phyloP scores from a whole-genome alignment of 768 basidiomycete genomes.

The Termitomyces heimii region DNA sequence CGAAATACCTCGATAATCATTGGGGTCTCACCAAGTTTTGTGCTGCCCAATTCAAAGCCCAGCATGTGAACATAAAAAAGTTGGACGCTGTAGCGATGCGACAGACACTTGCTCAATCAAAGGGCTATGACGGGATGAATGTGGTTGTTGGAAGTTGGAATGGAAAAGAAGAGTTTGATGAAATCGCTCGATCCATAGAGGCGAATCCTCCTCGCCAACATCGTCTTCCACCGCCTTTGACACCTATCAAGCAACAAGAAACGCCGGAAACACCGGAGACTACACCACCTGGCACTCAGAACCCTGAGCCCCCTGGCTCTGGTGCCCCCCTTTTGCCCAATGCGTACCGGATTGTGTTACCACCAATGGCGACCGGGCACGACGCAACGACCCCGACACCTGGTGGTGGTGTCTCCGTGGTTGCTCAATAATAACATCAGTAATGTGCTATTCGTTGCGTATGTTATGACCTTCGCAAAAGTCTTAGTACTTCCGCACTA shows the following conservation, averaged over 20 bases:
- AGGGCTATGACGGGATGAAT: constrained; percentile 51
- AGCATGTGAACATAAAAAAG: constrained; percentile 50
- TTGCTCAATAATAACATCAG: not conserved
- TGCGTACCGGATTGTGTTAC: constrained; percentile 25
- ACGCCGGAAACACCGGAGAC: constrained; percentile 14
- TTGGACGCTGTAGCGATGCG: constrained; percentile 51
- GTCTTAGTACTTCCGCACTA: no score
- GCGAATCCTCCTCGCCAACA: constrained; percentile 32
- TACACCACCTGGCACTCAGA: constrained; percentile 51
- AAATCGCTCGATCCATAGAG: constrained; percentile 49
- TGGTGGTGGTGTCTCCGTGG: constrained; percentile 11
- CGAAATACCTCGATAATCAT: constrained; percentile 70
- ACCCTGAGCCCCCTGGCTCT: constrained; percentile 51
- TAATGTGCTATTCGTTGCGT: not conserved
- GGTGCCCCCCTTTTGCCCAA: constrained; percentile 47
- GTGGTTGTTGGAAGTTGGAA: constrained; percentile 48
- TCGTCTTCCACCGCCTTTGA: constrained; percentile 20
- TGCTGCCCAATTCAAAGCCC: constrained; percentile 72
- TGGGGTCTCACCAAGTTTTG: constrained; percentile 89
- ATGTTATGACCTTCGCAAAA: not conserved
- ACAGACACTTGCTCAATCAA: constrained; percentile 51
- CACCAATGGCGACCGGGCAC: constrained; percentile 34
- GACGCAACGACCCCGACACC: constrained; percentile 44
- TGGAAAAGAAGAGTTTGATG: constrained; percentile 56
- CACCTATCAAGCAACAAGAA: constrained; percentile 17